phyloP scores from a whole-genome alignment of 768 basidiomycete species.

The Vishniacozyma victoriae region DNA sequence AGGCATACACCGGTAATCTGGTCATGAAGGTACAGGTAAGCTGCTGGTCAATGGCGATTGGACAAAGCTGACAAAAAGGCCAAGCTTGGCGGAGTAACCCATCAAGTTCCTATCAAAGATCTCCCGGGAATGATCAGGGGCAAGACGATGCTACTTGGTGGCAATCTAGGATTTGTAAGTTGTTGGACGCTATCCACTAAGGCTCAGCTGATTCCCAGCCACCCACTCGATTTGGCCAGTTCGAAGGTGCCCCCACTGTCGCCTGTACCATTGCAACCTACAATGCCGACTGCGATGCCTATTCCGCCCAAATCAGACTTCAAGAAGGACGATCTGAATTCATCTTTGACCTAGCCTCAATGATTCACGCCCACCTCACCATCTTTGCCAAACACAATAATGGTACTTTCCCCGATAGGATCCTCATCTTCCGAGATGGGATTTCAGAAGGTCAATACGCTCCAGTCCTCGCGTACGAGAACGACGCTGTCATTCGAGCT shows the following conservation, averaged over 20 bases:
- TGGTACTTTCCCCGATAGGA: constrained; percentile 27
- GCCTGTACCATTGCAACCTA: constrained; percentile 47
- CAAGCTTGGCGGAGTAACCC: constrained; percentile 45
- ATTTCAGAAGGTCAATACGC: constrained; percentile 46
- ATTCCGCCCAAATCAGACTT: constrained; percentile 37
- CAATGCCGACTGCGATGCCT: constrained; percentile 33
- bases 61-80: constrained; percentile 10
- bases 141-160: constrained; percentile 45
- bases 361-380: constrained; percentile 40
- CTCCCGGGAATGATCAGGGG: constrained; percentile 36
- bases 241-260: constrained; percentile 36
- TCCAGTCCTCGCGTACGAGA: constrained; percentile 39
- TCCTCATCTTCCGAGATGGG: constrained; percentile 47
- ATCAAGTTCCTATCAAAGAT: constrained; percentile 29
- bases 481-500: constrained; percentile 37
- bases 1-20: constrained; percentile 42
- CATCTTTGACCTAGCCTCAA: constrained; percentile 40
- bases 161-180: constrained; percentile 32
- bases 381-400: constrained; percentile 36
- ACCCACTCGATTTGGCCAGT: neutral
- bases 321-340: constrained; percentile 45
- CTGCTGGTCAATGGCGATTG: neutral
- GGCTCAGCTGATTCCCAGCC: neutral
- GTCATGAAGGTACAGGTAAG: constrained; percentile 43
- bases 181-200: neutral